A percentile compares a stretch with the other conserved stretches of the same genome.
Evolutionary conservation across 805 yeast genomes (phyloP).

Genomic region (Hanseniaspora lachancei): DNA sequence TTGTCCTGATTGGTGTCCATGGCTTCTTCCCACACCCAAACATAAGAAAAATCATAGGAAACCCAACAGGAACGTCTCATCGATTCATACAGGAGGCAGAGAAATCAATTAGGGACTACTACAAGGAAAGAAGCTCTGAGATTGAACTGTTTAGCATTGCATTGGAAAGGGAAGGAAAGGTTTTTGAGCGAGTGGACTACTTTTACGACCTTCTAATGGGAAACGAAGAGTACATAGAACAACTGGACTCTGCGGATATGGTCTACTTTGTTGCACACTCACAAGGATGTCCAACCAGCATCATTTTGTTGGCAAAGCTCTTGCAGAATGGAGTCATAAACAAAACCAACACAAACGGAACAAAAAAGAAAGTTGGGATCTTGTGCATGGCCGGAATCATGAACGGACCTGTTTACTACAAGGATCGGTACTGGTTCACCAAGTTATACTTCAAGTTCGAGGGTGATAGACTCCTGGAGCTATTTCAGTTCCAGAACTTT

Average conservation of each 20-base stretch:
- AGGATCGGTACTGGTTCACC: slow-evolving; percentile 69
- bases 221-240: slow-evolving; percentile 42
- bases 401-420: slow-evolving; percentile 84
- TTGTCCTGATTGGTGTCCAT: slow-evolving; percentile 82
- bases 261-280: slow-evolving; percentile 90
- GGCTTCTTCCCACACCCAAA: slow-evolving; percentile 88
- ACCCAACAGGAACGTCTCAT: slow-evolving; percentile 91
- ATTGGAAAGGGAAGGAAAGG: slow-evolving; percentile 83
- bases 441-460: slow-evolving; percentile 86
- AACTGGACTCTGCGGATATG: slow-evolving; percentile 55
- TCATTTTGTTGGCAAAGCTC: slow-evolving; percentile 60
- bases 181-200: slow-evolving; percentile 71
- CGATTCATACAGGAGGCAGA: slow-evolving; percentile 89
- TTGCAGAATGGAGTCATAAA: slow-evolving; percentile 42
- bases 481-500: slow-evolving; percentile 76
- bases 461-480: slow-evolving; percentile 69
- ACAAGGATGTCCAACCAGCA: slow-evolving; percentile 88
- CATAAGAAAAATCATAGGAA: slow-evolving; percentile 77
- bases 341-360: slow-evolving; percentile 15
- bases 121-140: slow-evolving; percentile 19
- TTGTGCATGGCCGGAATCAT: slow-evolving; percentile 93
- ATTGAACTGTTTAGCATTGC: slow-evolving; percentile 74
- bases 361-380: slow-evolving; percentile 43
- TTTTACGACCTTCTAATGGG: slow-evolving; percentile 51
- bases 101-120: slow-evolving; percentile 57